Base-by-base conservation (phyloP, 768 basidiomycete species). In the Tricholoma bakamatsutake region DNA sequence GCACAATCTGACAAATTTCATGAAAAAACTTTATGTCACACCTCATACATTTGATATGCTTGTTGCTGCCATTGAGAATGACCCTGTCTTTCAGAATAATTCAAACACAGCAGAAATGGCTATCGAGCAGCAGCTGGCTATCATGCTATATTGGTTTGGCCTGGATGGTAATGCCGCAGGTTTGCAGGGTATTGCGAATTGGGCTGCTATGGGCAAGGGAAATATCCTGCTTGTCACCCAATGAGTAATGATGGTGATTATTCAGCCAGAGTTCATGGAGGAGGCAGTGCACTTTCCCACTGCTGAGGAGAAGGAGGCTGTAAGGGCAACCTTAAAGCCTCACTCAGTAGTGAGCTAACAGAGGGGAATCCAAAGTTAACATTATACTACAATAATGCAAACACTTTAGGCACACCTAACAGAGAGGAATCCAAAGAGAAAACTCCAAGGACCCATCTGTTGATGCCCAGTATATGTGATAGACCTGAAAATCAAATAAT, bases 151-250 rank as follows among this genome's bases (percentile, higher is more conserved):
- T 39, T 45, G 27, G 5, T 60, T 65, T 56, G 56, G 63, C 4
- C 60, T 64, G 34, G 39, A 52, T 51, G 64, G 63, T 0, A 64
- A 64, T 53, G 57, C 63, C 27, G 57, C 63, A 9, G 42, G 51
- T 12, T 24, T 63, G 9, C 21, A 53, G 28, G 15, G 51, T 10
- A 60, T 70, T 35, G 62, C 65, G 24, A 42, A 55, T 4, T 71
- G 69, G 68, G 50, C 58, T 37, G 54, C 50, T 5, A 35, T 56
- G 17, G 21, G 15, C 2, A 15, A n/a, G n/a, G 65, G 67, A 0
- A 58, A 59, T 12, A 61, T 67, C 8, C 12, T 51, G 3, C 45
- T 59, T 9, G 37, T 33, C 27, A 71, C 66, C 3, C 28, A 18
- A 13, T 15, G 48, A 6, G 53, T 57, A 13, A 50, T 50, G 37